phyloP scores from a whole-genome alignment of 1,139 yeast genomes.

The Candida frijolesensis region DNA sequence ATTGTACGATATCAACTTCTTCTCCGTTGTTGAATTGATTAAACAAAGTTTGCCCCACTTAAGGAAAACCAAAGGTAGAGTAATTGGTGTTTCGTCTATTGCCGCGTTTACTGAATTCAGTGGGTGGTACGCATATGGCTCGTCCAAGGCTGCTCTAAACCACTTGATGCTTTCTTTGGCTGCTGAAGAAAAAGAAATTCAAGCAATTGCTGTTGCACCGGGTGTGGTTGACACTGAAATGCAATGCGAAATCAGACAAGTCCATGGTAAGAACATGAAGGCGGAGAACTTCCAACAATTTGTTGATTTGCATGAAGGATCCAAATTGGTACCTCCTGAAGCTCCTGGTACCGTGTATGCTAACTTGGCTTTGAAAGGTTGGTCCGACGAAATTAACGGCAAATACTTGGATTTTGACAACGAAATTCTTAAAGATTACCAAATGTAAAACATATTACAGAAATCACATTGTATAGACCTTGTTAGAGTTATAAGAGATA shows the following conservation, averaged over 20 bases:
- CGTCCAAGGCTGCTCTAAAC: slow-evolving; percentile 88
- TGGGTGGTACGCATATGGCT: slow-evolving; percentile 91
- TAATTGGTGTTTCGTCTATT: slow-evolving; percentile 83
- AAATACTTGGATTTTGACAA: slow-evolving; percentile 64
- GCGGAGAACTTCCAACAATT: slow-evolving; percentile 58
- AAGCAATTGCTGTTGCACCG: slow-evolving; percentile 77
- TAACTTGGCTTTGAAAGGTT: slow-evolving; percentile 61
- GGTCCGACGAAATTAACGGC: slow-evolving; percentile 60
- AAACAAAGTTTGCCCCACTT: slow-evolving; percentile 61
- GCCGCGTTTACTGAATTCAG: slow-evolving; percentile 63
- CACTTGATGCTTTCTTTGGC: slow-evolving; percentile 69
- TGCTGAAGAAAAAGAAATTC: slow-evolving; percentile 62
- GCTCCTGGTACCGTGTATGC: slow-evolving; percentile 73
- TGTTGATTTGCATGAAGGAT: slow-evolving; percentile 55
- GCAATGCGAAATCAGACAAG: slow-evolving; percentile 76
- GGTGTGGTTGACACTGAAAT: slow-evolving; percentile 90
- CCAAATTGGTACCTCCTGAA: slow-evolving; percentile 60
- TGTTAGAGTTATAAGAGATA: no score
- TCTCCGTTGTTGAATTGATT: slow-evolving; percentile 69
- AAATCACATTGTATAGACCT: no score
- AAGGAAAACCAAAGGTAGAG: slow-evolving; percentile 56
- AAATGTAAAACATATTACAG: neutral
- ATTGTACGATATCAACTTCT: slow-evolving; percentile 76
- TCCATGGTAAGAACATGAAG: slow-evolving; percentile 58
- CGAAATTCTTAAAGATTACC: slow-evolving; percentile 19